phyloP scores from a whole-genome alignment of 305 asterid genomes.

The Plantago coronopus region DNA sequence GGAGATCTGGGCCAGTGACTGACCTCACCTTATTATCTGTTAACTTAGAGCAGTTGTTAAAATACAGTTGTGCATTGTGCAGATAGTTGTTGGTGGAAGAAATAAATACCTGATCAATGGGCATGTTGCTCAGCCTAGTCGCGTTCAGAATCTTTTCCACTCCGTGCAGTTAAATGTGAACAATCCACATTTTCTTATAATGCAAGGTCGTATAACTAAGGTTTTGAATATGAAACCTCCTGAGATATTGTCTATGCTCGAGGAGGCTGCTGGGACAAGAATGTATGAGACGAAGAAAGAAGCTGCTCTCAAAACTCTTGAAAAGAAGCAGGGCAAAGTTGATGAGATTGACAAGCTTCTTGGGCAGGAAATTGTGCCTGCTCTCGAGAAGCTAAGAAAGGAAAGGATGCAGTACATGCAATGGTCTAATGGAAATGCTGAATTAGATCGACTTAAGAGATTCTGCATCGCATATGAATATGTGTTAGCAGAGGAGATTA shows the following conservation, averaged over 20 bases:
- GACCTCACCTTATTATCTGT: background rate
- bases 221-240: slow-evolving; percentile 98
- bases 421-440: slow-evolving; percentile 96
- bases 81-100: slow-evolving; percentile 99
- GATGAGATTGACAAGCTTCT: slow-evolving; percentile 98
- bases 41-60: slow-evolving; percentile 1
- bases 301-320: slow-evolving; percentile 96
- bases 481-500: slow-evolving; percentile 72
- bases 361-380: slow-evolving; percentile 97
- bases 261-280: slow-evolving; percentile 99
- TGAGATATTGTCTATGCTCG: slow-evolving; percentile 95
- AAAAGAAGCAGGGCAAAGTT: slow-evolving; percentile 93
- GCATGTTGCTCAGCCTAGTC: slow-evolving; percentile 97
- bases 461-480: slow-evolving; percentile 90
- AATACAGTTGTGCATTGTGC: slow-evolving; percentile 27
- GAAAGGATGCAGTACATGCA: slow-evolving; percentile 97
- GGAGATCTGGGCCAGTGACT: background rate
- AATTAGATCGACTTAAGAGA: slow-evolving; percentile 83
- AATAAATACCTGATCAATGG: slow-evolving; percentile 94
- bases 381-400: slow-evolving; percentile 83
- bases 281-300: slow-evolving; percentile 98
- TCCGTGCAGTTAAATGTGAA: slow-evolving; percentile 97
- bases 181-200: slow-evolving; percentile 95
- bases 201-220: slow-evolving; percentile 99
- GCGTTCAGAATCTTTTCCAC: slow-evolving; percentile 97